Conservation (phyloP, 441 rosid genomes). For the Hura crepitans region DNA sequence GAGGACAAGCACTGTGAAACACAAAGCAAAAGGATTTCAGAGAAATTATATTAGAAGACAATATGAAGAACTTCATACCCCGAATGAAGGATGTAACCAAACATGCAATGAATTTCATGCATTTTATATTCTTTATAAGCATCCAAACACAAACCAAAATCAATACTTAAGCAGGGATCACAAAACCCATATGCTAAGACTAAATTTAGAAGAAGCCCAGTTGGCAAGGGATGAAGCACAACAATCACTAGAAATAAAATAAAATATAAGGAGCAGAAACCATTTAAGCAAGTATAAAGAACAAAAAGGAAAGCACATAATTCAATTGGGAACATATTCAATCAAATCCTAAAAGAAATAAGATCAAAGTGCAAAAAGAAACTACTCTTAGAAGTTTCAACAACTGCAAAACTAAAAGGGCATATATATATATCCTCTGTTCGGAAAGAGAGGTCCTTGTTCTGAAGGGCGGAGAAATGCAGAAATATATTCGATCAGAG, state of each 20-base stretch:
- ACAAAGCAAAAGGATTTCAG: conserved; percentile 2
- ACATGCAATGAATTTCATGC: neutral
- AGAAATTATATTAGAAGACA: conserved; percentile 10
- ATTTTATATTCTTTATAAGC: neutral
- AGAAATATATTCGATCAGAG: neutral
- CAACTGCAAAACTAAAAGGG: neutral
- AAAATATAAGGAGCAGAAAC: neutral
- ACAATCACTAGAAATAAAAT: neutral
- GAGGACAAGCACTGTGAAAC: conserved; percentile 16
- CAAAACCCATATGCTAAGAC: neutral
- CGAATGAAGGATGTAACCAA: neutral
- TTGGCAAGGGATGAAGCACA: neutral
- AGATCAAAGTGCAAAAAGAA: neutral
- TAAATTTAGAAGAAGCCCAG: neutral
- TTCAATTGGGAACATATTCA: neutral
- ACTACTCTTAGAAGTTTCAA: neutral
- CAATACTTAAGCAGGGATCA: neutral
- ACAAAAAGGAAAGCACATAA: neutral
- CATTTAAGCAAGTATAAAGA: neutral
- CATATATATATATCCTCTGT: neutral
- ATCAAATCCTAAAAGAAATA: neutral
- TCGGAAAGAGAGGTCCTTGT: neutral
- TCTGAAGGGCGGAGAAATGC: neutral
- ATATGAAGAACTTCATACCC: neutral
- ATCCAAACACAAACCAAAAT: neutral